These are phyloP conservation scores for Fistulina hepatica DNA, from an alignment of 1,284 basidiomycete species.

Conservation along the genomic window DNA sequence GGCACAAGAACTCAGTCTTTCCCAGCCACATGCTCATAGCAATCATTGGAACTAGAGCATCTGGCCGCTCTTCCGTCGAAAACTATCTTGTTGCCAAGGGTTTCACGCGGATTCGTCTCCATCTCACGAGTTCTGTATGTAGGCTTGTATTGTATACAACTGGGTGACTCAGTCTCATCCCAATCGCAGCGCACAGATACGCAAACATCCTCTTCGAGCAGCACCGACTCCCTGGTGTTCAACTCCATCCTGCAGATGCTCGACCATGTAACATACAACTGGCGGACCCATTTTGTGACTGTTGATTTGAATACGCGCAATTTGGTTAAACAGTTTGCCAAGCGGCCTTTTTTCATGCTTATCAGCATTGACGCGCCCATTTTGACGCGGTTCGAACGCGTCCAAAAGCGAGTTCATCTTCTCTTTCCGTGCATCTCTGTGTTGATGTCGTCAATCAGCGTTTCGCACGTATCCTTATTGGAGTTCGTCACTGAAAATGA, in stretches of 20 bases:
- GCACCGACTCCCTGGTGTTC: slow-evolving; percentile 27
- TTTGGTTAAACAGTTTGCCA: slow-evolving; percentile 64
- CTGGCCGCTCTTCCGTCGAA: slow-evolving; percentile 75
- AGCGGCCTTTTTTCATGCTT: slow-evolving; percentile 86
- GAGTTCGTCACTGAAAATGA: neutral
- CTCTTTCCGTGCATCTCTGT: too few species aligned
- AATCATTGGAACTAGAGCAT: slow-evolving; percentile 72
- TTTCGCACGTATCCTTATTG: neutral
- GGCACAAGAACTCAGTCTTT: too few species aligned
- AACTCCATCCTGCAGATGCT: slow-evolving; percentile 48
- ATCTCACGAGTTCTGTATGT: slow-evolving; percentile 1
- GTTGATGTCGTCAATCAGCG: slow-evolving; percentile 2
- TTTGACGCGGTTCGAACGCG: slow-evolving; percentile 43
- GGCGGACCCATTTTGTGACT: slow-evolving; percentile 78
- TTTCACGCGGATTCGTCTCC: slow-evolving; percentile 36
- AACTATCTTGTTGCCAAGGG: slow-evolving; percentile 57
- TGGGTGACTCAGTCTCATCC: too few species aligned
- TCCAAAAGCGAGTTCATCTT: slow-evolving; percentile 33
- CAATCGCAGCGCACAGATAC: neutral
- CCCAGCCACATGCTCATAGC: slow-evolving; percentile 51
- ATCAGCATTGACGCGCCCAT: slow-evolving; percentile 83
- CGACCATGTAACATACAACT: slow-evolving; percentile 72
- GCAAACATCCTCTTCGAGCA: neutral
- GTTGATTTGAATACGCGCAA: slow-evolving; percentile 52
- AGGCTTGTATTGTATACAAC: too few species aligned